Evolutionary conservation across 164 flowering plant genomes (phyloP), one percentile per base, ranked within the genome.

Genomic region (Berberis vulgaris): DNA sequence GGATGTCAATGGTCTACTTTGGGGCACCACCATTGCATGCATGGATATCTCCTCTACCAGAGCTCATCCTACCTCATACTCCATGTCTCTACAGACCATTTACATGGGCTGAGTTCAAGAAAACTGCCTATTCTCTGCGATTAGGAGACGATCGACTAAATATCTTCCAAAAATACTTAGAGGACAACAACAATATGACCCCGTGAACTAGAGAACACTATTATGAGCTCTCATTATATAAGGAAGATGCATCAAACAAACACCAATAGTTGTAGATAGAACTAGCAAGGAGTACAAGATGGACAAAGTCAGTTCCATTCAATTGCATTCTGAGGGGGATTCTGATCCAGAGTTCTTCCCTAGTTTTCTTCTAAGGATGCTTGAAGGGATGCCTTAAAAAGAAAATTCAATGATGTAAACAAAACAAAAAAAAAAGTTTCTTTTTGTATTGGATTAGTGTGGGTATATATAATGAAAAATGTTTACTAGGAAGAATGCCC

Each of bases 31-130:
- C 95, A 0, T 69, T 81, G 5, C 69, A 76, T 56, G 74, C 83
- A 47, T 64, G 75, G 73, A 80, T 91, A 5, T 63, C 78, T 26
- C 85, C 87, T 6, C 73, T 79, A 1, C 78, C 82, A 2, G 82
- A 80, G 43, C 13, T 79, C 73, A 74, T 85, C 7, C 71, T 87
- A 7, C 67, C 78, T 3, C 61, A 68, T 2, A 71, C 67, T 1
- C 86, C 91, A 1, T 64, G 65, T 26, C 73, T 67, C 5, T 88
- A 84, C 59, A 81, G 73, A 69, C 75, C 85, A 6, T 90, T 90
- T 74, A 84, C 89, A 11, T 91, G 97, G 97, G 65, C 63, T 1
- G 91, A 91, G 44, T 88, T 66, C 83, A 91, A 88, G 79, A 75
- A 74, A 61, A 79, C 86, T 3, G 71, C 77, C 0, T 91, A 85